phyloP scores from a whole-genome alignment of 768 basidiomycete species.

The Collybia sp. region DNA sequence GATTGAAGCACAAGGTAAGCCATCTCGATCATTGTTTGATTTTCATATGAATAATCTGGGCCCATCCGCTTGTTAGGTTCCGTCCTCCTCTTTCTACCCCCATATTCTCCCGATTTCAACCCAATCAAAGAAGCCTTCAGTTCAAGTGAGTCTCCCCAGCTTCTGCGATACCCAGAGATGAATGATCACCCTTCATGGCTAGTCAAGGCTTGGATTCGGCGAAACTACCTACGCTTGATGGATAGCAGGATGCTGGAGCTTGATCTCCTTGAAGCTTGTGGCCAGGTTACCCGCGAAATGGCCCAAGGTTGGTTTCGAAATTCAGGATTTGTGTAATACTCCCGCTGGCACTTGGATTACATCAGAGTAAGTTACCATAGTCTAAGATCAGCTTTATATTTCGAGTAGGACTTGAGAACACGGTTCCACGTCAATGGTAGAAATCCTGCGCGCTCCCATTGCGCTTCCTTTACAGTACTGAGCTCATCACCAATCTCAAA shows the following conservation, averaged over 20 bases:
- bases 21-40: too few species aligned
- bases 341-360: background rate
- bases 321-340: constrained; percentile 3
- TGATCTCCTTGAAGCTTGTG: background rate
- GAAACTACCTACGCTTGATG: constrained; percentile 5
- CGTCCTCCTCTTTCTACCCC: constrained; percentile 20
- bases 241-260: background rate
- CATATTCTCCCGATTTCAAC: constrained; percentile 31
- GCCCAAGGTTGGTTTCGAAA: constrained; percentile 8
- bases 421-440: background rate
- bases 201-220: constrained; percentile 20
- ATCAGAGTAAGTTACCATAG: background rate
- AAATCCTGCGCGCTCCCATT: background rate
- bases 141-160: constrained; percentile 8
- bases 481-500: background rate
- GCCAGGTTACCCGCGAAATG: background rate
- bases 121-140: constrained; percentile 29
- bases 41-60: background rate
- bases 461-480: background rate
- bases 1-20: constrained; percentile 3
- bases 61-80: too few species aligned
- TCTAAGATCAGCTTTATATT: background rate
- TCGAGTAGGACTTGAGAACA: background rate
- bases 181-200: background rate
- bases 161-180: background rate